These are phyloP conservation scores for Hypoxylon sp. DNA, from an alignment of 2,329 filamentous ascomycete species.

Conservation along the genomic window DNA sequence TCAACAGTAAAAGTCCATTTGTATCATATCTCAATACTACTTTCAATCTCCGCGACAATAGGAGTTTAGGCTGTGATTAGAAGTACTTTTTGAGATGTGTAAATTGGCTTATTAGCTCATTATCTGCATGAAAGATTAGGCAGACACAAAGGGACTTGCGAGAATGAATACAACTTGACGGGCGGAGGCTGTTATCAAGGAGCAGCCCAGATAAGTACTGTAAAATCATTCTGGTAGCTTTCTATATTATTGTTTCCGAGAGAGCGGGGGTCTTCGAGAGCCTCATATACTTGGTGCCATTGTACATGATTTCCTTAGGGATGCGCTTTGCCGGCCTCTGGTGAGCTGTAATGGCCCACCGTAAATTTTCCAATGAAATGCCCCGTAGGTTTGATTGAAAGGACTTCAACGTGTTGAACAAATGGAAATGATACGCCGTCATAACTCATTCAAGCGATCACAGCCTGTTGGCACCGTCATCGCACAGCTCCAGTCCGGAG, in stretches of 20 bases:
- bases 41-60: background rate
- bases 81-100: background rate
- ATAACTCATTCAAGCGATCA: conserved; percentile 37
- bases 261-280: background rate
- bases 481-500: conserved; percentile 36
- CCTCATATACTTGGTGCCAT: background rate
- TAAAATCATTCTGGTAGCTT: background rate
- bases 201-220: background rate
- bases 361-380: conserved; percentile 39
- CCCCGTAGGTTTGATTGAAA: no score
- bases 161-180: background rate
- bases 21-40: background rate
- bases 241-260: background rate
- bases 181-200: background rate
- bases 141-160: background rate
- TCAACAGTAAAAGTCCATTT: no score
- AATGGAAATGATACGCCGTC: conserved; percentile 38
- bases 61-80: background rate
- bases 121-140: background rate
- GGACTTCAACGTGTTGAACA: conserved; percentile 33
- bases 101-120: background rate
- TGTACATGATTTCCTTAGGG: background rate
- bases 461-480: conserved; percentile 40
- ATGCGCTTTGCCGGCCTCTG: background rate
- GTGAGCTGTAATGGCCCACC: no score